Evolutionary conservation across 1,284 basidiomycete genomes (phyloP).

Genomic region (Kalmanozyma brasiliensis): DNA sequence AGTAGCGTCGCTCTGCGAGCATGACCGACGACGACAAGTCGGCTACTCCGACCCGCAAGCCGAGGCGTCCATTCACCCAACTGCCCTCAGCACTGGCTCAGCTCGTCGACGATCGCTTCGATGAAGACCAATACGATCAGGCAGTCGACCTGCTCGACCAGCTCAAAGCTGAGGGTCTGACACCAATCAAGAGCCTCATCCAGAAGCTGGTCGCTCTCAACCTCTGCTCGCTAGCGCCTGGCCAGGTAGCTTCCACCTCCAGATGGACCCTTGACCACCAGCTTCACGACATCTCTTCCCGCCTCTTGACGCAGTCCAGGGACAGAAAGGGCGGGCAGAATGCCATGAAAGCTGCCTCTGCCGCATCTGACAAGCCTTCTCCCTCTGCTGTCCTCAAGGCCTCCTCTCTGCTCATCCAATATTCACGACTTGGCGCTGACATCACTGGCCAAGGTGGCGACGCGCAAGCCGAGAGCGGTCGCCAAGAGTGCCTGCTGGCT

Average conservation of each 20-base stretch:
- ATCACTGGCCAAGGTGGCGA: background rate
- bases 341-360: constrained; percentile 15
- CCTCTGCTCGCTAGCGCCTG: constrained; percentile 37
- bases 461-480: background rate
- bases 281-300: constrained; percentile 16
- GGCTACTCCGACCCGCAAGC: constrained; percentile 7
- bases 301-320: constrained; percentile 17
- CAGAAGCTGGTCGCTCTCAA: constrained; percentile 42
- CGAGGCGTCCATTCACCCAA: constrained; percentile 5
- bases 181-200: constrained; percentile 11
- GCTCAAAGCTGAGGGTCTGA: constrained; percentile 16
- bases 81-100: constrained; percentile 18
- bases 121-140: constrained; percentile 47
- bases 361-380: constrained; percentile 23
- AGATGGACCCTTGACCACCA: constrained; percentile 38
- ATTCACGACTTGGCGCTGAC: constrained; percentile 1
- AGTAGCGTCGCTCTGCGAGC: background rate
- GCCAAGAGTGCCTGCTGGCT: constrained; percentile 3
- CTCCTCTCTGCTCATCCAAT: constrained; percentile 23
- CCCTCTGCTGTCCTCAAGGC: constrained; percentile 29
- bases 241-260: constrained; percentile 28
- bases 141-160: constrained; percentile 42
- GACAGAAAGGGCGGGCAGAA: constrained; percentile 7
- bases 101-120: constrained; percentile 44
- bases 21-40: constrained; percentile 27